A percentile compares a stretch with the other conserved stretches of the same genome.
Evolutionary conservation across 2,329 filamentous ascomycete genomes (phyloP).

Genomic region (Metarhizium sp.): DNA sequence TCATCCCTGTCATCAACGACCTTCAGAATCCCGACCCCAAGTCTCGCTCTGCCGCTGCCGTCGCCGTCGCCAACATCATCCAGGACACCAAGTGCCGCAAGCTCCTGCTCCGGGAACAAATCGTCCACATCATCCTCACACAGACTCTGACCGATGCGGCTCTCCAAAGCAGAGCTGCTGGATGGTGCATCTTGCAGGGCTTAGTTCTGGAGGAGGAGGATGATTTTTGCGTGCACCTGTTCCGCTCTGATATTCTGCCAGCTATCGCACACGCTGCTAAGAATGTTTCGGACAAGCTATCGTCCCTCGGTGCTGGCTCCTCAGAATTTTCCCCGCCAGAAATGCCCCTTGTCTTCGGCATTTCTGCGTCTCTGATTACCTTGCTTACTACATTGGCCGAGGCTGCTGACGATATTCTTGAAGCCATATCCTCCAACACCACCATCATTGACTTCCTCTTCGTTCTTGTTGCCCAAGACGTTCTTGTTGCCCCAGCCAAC

Average conservation of each 20-base stretch:
- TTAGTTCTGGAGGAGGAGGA: constrained; percentile 54
- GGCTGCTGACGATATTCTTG: constrained; percentile 50
- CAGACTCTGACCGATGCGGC: constrained; percentile 55
- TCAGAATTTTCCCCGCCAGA: constrained; percentile 42
- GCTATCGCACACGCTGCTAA: constrained; percentile 48
- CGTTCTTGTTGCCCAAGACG: constrained; percentile 35
- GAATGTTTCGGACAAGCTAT: constrained; percentile 35
- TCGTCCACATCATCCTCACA: constrained; percentile 53
- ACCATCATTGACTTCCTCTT: constrained; percentile 46
- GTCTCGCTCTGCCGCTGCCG: constrained; percentile 48
- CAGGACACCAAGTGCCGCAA: constrained; percentile 54
- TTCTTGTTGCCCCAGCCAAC: constrained; percentile 37
- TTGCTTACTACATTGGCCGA: constrained; percentile 46
- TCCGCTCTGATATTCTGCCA: constrained; percentile 50
- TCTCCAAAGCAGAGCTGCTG: constrained; percentile 53
- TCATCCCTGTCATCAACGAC: constrained; percentile 53
- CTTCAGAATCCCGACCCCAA: constrained; percentile 50
- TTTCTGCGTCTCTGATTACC: constrained; percentile 42
- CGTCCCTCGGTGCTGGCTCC: constrained; percentile 31
- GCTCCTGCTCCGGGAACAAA: constrained; percentile 55
- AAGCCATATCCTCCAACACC: constrained; percentile 39
- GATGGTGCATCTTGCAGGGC: constrained; percentile 57
- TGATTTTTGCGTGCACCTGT: constrained; percentile 59
- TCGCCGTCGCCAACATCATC: constrained; percentile 52
- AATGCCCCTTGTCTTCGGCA: constrained; percentile 42